Conservation (phyloP, 1,284 basidiomycete species). For the Stereum hirsutum region DNA sequence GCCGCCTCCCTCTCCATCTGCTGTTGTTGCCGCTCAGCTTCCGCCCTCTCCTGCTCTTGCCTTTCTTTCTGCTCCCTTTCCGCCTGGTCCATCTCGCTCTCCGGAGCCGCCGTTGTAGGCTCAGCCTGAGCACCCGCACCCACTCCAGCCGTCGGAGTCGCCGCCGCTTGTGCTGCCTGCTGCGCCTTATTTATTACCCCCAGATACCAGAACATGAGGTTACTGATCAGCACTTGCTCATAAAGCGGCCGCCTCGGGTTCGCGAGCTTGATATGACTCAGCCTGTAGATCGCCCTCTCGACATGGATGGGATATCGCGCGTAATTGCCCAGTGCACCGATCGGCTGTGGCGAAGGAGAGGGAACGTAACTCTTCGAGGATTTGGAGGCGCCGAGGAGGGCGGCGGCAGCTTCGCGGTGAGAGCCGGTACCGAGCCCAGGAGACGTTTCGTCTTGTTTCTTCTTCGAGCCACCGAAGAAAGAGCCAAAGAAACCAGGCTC, state of each 20-base stretch:
- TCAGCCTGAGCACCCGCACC: slow-evolving; percentile 24
- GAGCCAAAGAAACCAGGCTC: slow-evolving; percentile 81
- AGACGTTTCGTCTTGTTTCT: slow-evolving; percentile 58
- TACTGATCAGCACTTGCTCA: slow-evolving; percentile 98
- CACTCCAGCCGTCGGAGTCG: slow-evolving; percentile 6
- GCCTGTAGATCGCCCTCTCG: slow-evolving; percentile 92
- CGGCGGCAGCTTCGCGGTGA: slow-evolving; percentile 75
- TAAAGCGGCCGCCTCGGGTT: slow-evolving; percentile 94
- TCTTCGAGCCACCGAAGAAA: slow-evolving; percentile 78
- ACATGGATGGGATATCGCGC: slow-evolving; percentile 95
- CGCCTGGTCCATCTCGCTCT: slow-evolving; percentile 22
- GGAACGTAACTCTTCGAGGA: slow-evolving; percentile 64
- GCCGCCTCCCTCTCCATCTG: slow-evolving; percentile 24
- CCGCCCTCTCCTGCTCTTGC: slow-evolving; percentile 35
- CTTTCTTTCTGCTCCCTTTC: slow-evolving; percentile 32
- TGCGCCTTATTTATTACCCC: slow-evolving; percentile 90
- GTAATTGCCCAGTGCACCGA: slow-evolving; percentile 38
- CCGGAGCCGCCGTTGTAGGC: slow-evolving; percentile 16
- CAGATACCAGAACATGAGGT: slow-evolving; percentile 99
- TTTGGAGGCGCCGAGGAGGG: slow-evolving; percentile 75
- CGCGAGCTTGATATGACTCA: slow-evolving; percentile 97
- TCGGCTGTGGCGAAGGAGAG: slow-evolving; percentile 52
- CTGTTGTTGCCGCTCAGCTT: slow-evolving; percentile 33
- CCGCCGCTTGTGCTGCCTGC: slow-evolving; percentile 19
- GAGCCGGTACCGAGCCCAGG: slow-evolving; percentile 39